Base-by-base conservation (phyloP, 352 stramenopile species). In the Phytophthora constricta region DNA sequence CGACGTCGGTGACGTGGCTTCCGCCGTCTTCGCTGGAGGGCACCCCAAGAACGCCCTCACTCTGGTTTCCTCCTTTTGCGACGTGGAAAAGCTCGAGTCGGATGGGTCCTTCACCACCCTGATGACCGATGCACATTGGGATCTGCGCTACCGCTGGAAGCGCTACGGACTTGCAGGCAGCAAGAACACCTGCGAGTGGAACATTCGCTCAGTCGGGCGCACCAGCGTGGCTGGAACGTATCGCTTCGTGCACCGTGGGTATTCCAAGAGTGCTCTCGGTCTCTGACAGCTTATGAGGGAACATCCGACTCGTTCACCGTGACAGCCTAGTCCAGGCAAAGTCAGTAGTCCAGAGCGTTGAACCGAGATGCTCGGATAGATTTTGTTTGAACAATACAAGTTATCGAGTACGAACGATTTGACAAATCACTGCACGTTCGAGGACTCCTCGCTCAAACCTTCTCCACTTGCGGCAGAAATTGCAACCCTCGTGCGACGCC, bases 81-180 rank as follows among this genome's bases (percentile, higher is more conserved):
- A 82, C 28, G 76, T 86, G 16, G 67, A 37, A 43, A 61, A 45
- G 11, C 33, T 79, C 16, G 33, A 58, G 11, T 33, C 37, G 5
- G 20, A 42, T 2, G 58, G 58, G 14, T 59, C 47, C 7, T 84
- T 61, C 27, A 39, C 49, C 22, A 76, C 55, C 8, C n/a, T 72
- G 13, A 57, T 82, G 62, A 80, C 65, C 5, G 78, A 87, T 53
- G 61, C 58, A 3, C 72, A 86, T 47, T 85, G 76, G 76, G 74
- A 84, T 26, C 53, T 84, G 28, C 75, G 75, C 25, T 81, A 67
- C 59, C 34, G 65, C 11, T 84, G 75, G 73, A 43, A 49, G 13
- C 42, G 63, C 5, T 45, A 54, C 26, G 27, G 53, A 10, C 4
- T 33, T 33, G 5, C 45, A 4, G 72, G 75, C 28, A 84, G 73